These are phyloP conservation scores for Fusarium annulatum DNA, from an alignment of 2,329 filamentous ascomycete species.

Conservation along the genomic window DNA sequence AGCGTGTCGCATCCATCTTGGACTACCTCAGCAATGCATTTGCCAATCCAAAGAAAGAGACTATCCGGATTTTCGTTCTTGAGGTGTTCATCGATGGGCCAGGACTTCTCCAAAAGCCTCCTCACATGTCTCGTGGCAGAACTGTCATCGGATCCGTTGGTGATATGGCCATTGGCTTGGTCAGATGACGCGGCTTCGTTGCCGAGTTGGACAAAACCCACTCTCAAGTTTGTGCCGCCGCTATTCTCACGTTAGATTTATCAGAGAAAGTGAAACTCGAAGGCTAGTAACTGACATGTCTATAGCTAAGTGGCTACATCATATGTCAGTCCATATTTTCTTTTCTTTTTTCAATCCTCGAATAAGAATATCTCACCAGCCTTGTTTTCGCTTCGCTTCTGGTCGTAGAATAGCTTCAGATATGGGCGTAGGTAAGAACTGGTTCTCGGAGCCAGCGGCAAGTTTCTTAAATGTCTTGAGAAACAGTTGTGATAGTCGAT, in stretches of 20 bases:
- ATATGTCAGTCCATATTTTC: conserved; percentile 17
- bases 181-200: conserved; percentile 47
- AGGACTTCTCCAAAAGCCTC: conserved; percentile 74
- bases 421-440: conserved; percentile 71
- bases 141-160: conserved; percentile 26
- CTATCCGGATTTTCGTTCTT: conserved; percentile 80
- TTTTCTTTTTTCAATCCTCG: neutral
- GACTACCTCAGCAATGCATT: conserved; percentile 80
- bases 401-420: conserved; percentile 68
- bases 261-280: neutral
- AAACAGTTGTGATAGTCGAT: conserved; percentile 61
- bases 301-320: conserved; percentile 67
- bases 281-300: conserved; percentile 67
- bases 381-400: conserved; percentile 54
- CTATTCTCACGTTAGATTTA: conserved; percentile 58
- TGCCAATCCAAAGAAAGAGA: conserved; percentile 84
- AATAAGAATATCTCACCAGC: conserved; percentile 58
- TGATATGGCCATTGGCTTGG: conserved; percentile 11
- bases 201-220: conserved; percentile 73
- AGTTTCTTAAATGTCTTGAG: conserved; percentile 60
- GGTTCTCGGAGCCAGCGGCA: conserved; percentile 63
- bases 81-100: conserved; percentile 78
- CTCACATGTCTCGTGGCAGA: conserved; percentile 56
- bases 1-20: conserved; percentile 62
- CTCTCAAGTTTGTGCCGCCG: conserved; percentile 75